Percentiles rank a stretch among this genome's conserved stretches.
Conservation (phyloP, 192 early-diverging fungal genomes). For the Podila epigama region DNA sequence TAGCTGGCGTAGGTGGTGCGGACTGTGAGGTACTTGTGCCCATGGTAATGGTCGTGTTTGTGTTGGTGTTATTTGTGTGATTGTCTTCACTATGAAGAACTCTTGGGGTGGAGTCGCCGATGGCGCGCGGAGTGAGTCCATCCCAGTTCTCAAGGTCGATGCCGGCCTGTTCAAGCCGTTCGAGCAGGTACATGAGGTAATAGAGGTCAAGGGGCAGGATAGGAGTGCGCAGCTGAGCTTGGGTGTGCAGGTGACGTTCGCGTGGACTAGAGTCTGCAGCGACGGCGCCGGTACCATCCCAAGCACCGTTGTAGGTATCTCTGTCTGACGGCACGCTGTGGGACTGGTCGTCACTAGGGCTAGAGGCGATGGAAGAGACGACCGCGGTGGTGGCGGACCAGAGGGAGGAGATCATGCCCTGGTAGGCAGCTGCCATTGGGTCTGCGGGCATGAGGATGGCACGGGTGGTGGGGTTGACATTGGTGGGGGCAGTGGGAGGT, state of each 20-base stretch:
- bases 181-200: slow-evolving; percentile 41
- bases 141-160: slow-evolving; percentile 45
- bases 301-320: slow-evolving; percentile 29
- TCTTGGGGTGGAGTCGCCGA: slow-evolving; percentile 35
- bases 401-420: slow-evolving; percentile 55
- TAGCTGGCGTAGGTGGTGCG: no score
- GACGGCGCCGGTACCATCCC: slow-evolving; percentile 45
- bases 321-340: slow-evolving; percentile 13
- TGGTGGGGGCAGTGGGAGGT: slow-evolving; percentile 3
- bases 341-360: slow-evolving; percentile 3
- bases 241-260: slow-evolving; percentile 36
- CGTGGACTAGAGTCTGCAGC: slow-evolving; percentile 21
- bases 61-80: not conserved
- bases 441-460: slow-evolving; percentile 32
- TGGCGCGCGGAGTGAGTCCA: slow-evolving; percentile 17
- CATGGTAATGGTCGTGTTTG: slow-evolving; percentile 12
- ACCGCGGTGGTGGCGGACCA: slow-evolving; percentile 45
- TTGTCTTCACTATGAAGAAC: slow-evolving; percentile 2
- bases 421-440: slow-evolving; percentile 47
- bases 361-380: slow-evolving; percentile 44
- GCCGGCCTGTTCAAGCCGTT: slow-evolving; percentile 38
- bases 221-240: slow-evolving; percentile 41
- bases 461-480: slow-evolving; percentile 17
- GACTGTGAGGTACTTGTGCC: no score
- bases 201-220: slow-evolving; percentile 47